Evolutionary conservation across 2,329 filamentous ascomycete genomes (phyloP).

Genomic region (Geoglossum cookeanum): DNA sequence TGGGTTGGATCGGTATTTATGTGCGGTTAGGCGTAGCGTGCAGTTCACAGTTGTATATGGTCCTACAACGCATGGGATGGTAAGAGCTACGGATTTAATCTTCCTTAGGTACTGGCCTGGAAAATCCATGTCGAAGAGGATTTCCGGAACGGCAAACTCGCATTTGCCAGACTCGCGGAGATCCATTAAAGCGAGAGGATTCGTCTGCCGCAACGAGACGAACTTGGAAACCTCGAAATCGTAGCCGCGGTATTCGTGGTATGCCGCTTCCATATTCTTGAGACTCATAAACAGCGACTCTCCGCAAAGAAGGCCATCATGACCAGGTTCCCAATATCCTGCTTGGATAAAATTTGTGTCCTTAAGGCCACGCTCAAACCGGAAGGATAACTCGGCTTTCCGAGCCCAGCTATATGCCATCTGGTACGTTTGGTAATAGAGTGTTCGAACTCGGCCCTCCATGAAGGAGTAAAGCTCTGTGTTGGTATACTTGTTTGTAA

Average conservation of each 20-base stretch:
- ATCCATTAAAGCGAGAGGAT: constrained; percentile 14
- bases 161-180: constrained; percentile 11
- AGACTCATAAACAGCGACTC: constrained; percentile 14
- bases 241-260: constrained; percentile 10
- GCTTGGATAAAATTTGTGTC: constrained; percentile 7
- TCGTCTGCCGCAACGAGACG: constrained; percentile 17
- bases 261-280: constrained; percentile 13
- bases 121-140: neutral
- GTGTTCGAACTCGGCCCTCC: constrained; percentile 4
- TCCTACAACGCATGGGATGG: neutral
- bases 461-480: constrained; percentile 16
- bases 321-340: constrained; percentile 13
- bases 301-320: constrained; percentile 14
- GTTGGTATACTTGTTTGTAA: constrained; percentile 16
- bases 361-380: constrained; percentile 11
- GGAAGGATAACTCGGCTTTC: constrained; percentile 13
- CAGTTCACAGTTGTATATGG: neutral
- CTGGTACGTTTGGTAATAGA: constrained; percentile 13
- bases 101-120: neutral
- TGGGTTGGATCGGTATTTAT: neutral
- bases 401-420: constrained; percentile 13
- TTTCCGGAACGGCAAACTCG: constrained; percentile 13
- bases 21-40: neutral
- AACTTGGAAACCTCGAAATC: constrained; percentile 17
- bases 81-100: neutral